phyloP scores from a whole-genome alignment of 1,284 basidiomycete species.

The Termitomyces sp. region DNA sequence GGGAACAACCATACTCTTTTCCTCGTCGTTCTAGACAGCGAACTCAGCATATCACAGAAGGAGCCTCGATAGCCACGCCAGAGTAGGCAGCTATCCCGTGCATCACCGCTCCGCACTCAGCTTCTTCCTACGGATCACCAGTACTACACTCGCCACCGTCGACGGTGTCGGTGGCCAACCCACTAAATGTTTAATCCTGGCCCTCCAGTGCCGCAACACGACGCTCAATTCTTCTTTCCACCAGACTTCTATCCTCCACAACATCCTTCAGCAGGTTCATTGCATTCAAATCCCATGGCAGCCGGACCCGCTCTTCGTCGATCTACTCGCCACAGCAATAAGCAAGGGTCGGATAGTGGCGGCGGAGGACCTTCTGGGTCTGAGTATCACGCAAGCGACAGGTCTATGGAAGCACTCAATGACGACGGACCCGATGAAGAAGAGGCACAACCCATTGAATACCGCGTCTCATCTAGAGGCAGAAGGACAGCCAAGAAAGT shows the following conservation, averaged over 20 bases:
- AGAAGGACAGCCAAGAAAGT: conserved; percentile 38
- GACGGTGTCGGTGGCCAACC: conserved; percentile 7
- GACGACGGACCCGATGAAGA: conserved; percentile 23
- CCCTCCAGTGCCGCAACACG: background rate
- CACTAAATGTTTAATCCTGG: conserved; percentile 9
- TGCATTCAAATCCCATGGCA: conserved; percentile 27
- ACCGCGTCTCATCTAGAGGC: conserved; percentile 35
- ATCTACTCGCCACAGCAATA: conserved; percentile 30
- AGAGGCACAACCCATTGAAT: conserved; percentile 20
- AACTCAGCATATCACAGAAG: background rate
- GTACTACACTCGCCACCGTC: conserved; percentile 8
- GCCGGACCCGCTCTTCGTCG: conserved; percentile 29
- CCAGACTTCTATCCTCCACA: conserved; percentile 1
- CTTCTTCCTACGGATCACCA: conserved; percentile 2
- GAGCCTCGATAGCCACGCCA: background rate
- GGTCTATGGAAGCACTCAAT: conserved; percentile 29
- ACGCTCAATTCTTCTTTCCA: conserved; percentile 8
- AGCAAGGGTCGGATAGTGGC: conserved; percentile 20
- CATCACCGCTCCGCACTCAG: background rate
- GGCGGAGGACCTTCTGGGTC: conserved; percentile 51
- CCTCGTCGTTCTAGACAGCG: conserved; percentile 1
- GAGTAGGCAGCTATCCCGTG: background rate
- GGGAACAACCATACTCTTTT: background rate
- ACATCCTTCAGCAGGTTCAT: conserved; percentile 9
- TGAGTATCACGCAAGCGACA: conserved; percentile 60